Conservation (phyloP, 2,329 filamentous ascomycete species). For the Neofusicoccum ribis region DNA sequence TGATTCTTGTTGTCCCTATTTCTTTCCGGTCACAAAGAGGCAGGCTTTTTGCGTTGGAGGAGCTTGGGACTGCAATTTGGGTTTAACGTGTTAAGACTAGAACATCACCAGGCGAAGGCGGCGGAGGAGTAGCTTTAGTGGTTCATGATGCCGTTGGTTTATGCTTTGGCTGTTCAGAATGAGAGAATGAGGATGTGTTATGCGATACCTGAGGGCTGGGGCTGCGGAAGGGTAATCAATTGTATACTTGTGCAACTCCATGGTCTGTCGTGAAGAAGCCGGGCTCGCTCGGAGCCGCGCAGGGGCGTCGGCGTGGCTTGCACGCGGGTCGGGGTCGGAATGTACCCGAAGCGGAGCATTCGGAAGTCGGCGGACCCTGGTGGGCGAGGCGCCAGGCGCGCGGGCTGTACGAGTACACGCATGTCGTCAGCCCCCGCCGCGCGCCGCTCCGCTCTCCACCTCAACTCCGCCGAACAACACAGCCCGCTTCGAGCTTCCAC, state of each 20-base stretch:
- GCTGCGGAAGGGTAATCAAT: background rate
- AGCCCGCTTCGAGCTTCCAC: no score
- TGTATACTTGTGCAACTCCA: background rate
- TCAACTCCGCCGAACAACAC: background rate
- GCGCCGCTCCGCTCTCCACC: background rate
- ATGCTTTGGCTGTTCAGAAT: slow-evolving; percentile 5
- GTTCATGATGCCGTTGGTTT: slow-evolving; percentile 12
- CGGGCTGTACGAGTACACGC: no score
- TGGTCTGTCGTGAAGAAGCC: background rate
- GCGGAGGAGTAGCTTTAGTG: slow-evolving; percentile 12
- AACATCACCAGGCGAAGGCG: slow-evolving; percentile 15
- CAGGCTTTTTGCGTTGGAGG: slow-evolving; percentile 13
- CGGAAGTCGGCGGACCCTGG: slow-evolving; percentile 8
- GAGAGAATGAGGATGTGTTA: slow-evolving; percentile 10
- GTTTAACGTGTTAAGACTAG: slow-evolving; percentile 19
- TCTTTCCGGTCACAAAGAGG: slow-evolving; percentile 7
- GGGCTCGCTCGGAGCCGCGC: background rate
- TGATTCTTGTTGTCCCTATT: slow-evolving; percentile 11
- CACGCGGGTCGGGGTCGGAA: background rate
- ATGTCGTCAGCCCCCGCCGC: slow-evolving; percentile 15
- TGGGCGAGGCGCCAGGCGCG: background rate
- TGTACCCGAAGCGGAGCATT: background rate
- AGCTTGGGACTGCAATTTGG: slow-evolving; percentile 2
- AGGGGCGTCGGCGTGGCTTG: background rate
- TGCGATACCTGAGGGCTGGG: slow-evolving; percentile 7